These are phyloP conservation scores for Crithidia brevicula DNA, from an alignment of 208 protist genomes.

Conservation along the genomic window DNA sequence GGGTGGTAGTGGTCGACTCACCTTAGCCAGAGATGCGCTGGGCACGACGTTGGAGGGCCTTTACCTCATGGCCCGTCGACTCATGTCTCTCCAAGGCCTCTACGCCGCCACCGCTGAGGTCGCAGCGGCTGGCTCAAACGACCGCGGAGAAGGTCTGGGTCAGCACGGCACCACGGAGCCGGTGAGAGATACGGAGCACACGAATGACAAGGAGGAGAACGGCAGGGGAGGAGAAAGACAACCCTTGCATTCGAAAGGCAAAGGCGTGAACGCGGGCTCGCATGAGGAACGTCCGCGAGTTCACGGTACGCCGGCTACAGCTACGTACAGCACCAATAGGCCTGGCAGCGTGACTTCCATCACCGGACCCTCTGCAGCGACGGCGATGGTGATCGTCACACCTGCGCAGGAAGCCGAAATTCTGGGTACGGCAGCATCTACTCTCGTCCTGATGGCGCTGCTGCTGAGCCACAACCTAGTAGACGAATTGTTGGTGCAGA, in stretches of 20 bases:
- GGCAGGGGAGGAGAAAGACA: too few species aligned
- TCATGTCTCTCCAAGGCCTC: conserved; percentile 36
- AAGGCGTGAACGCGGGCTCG: too few species aligned
- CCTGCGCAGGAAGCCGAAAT: conserved; percentile 33
- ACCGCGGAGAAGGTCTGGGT: neutral
- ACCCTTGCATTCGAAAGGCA: too few species aligned
- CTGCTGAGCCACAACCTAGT: conserved; percentile 38
- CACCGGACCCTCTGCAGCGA: neutral
- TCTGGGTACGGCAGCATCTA: conserved; percentile 39
- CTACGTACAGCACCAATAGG: too few species aligned
- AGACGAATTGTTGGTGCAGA: conserved; percentile 37
- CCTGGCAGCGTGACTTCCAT: neutral
- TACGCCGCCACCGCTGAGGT: conserved; percentile 5
- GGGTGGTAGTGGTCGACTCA: conserved; percentile 21
- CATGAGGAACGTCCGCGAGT: too few species aligned
- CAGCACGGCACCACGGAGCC: neutral
- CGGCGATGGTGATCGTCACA: neutral
- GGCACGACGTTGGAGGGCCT: conserved; percentile 48
- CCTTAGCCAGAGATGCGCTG: conserved; percentile 45
- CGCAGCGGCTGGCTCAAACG: neutral
- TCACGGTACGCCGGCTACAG: too few species aligned
- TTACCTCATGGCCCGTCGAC: conserved; percentile 45
- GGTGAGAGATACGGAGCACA: too few species aligned
- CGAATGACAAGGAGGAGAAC: too few species aligned
- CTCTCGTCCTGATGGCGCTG: conserved; percentile 45